Evolutionary conservation across 768 basidiomycete species (phyloP).

Genomic region (Chlorophyllum brunneum): DNA sequence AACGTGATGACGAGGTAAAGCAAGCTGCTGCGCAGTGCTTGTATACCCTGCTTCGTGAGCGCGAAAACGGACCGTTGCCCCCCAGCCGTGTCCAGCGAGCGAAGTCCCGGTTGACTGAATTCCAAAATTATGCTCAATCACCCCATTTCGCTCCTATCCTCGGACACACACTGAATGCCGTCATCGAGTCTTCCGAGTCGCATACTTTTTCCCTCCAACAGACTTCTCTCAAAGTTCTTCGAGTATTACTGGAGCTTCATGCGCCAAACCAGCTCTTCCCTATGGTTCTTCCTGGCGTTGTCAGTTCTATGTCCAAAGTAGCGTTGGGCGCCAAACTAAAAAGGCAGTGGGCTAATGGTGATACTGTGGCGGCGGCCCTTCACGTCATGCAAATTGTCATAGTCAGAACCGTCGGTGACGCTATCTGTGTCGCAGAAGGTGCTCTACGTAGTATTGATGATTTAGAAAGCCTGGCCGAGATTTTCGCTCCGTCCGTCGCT

Average conservation of each 20-base stretch:
- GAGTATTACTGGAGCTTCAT: conserved; percentile 51
- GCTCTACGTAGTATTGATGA: conserved; percentile 49
- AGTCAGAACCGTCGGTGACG: conserved; percentile 60
- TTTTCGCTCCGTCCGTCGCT: conserved; percentile 21
- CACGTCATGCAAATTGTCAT: conserved; percentile 52
- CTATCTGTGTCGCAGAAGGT: conserved; percentile 60
- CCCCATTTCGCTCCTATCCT: conserved; percentile 67
- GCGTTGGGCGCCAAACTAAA: conserved; percentile 49
- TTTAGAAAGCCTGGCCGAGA: conserved; percentile 58
- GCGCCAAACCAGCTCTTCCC: conserved; percentile 52
- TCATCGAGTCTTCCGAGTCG: conserved; percentile 59
- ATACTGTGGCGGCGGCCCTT: conserved; percentile 56
- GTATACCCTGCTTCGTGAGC: conserved; percentile 54
- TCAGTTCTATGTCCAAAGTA: conserved; percentile 73
- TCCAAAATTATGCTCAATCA: conserved; percentile 43
- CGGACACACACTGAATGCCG: conserved; percentile 76
- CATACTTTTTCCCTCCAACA: conserved; percentile 58
- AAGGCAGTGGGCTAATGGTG: conserved; percentile 73
- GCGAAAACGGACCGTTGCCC: conserved; percentile 16
- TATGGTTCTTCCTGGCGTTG: conserved; percentile 78
- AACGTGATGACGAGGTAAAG: conserved; percentile 79
- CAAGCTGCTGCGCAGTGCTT: conserved; percentile 71
- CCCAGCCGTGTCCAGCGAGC: conserved; percentile 30
- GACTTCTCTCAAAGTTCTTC: conserved; percentile 55
- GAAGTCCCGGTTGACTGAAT: conserved; percentile 22